A percentile compares a stretch with the other conserved stretches of the same genome.
Evolutionary conservation across 2,329 filamentous ascomycete genomes (phyloP).

Genomic region (Aspergillus carbonarius): DNA sequence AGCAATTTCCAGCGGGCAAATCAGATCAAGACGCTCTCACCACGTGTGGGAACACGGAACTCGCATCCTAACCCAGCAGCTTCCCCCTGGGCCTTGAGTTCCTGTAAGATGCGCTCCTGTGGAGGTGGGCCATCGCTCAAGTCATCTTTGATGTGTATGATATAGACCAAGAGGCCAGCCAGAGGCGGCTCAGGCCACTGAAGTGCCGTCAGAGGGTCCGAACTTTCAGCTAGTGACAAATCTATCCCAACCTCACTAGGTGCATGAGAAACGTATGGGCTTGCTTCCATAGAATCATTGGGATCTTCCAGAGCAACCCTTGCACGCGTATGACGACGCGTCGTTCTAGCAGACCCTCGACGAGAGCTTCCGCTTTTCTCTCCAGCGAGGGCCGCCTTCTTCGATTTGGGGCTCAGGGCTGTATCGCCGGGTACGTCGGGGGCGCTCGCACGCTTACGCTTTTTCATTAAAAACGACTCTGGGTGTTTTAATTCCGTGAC

Average conservation of each 20-base stretch:
- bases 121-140: conserved; percentile 68
- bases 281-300: not conserved
- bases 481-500: conserved; percentile 57
- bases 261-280: not conserved
- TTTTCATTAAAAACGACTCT: conserved; percentile 33
- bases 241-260: conserved; percentile 8
- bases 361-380: not conserved
- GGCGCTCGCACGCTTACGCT: conserved; percentile 41
- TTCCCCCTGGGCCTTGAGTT: conserved; percentile 67
- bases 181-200: conserved; percentile 50
- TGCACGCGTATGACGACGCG: conserved; percentile 1
- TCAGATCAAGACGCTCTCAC: conserved; percentile 55
- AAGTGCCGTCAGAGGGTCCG: conserved; percentile 15
- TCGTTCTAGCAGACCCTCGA: conserved; percentile 6
- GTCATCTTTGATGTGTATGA: conserved; percentile 93
- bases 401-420: conserved; percentile 28
- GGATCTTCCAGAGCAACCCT: not conserved
- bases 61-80: conserved; percentile 71
- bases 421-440: conserved; percentile 19
- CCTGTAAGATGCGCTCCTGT: conserved; percentile 65
- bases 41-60: conserved; percentile 69
- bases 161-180: conserved; percentile 72
- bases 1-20: not conserved
- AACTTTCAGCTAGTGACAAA: conserved; percentile 7
- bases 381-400: conserved; percentile 9